A percentile compares a stretch with the other conserved stretches of the same genome.
Conservation (phyloP, 208 protist species). For the Trypanosoma vivax region DNA sequence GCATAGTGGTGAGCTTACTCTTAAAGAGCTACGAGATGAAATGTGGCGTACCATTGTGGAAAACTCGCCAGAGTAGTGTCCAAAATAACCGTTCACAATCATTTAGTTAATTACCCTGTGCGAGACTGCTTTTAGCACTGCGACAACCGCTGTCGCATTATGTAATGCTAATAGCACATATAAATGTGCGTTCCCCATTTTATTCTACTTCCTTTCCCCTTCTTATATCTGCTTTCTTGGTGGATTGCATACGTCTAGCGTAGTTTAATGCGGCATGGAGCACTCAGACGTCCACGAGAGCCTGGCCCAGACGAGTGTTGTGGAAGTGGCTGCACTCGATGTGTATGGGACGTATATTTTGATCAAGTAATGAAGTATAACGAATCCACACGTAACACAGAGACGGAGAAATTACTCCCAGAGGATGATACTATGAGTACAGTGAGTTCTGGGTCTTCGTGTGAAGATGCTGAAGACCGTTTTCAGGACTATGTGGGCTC, state of each 20-base stretch:
- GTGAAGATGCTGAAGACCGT: slow-evolving; percentile 16
- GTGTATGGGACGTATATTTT: slow-evolving; percentile 88
- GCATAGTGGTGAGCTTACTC: slow-evolving; percentile 52
- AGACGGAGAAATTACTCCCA: not conserved
- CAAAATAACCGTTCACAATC: too few relatives aligned
- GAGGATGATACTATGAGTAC: slow-evolving; percentile 14
- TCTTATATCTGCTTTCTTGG: slow-evolving; percentile 14
- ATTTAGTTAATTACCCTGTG: too few relatives aligned
- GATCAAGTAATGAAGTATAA: slow-evolving; percentile 66
- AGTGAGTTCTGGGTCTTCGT: slow-evolving; percentile 2
- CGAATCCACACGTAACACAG: slow-evolving; percentile 2
- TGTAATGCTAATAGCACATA: too few relatives aligned
- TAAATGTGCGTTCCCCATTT: too few relatives aligned
- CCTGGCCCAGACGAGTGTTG: slow-evolving; percentile 76
- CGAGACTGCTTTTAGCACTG: too few relatives aligned
- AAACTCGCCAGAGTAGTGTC: slow-evolving; percentile 28
- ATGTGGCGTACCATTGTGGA: slow-evolving; percentile 70
- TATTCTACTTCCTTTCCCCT: not conserved
- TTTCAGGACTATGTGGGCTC: slow-evolving; percentile 52
- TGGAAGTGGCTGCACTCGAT: slow-evolving; percentile 78
- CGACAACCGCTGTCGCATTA: too few relatives aligned
- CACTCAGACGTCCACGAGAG: slow-evolving; percentile 46
- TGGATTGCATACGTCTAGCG: slow-evolving; percentile 2
- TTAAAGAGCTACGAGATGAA: slow-evolving; percentile 61
- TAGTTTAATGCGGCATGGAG: slow-evolving; percentile 10